Conservation (phyloP, 164 flowering plant species). For the Vitis cinerea region DNA sequence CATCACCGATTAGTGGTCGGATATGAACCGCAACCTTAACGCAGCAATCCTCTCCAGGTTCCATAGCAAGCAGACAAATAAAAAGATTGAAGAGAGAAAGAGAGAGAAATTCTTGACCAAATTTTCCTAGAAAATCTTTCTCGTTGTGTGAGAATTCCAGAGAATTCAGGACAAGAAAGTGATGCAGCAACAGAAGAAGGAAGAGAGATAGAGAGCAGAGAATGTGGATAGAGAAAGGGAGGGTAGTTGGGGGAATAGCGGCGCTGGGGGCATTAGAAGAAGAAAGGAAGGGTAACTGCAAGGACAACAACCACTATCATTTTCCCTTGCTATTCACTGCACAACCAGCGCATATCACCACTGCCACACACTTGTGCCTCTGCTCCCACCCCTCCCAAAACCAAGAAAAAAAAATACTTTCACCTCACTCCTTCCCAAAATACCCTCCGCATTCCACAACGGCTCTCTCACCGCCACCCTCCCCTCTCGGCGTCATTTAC, state of each 20-base stretch:
- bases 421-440: slow-evolving; percentile 42
- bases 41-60: slow-evolving; percentile 77
- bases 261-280: slow-evolving; percentile 6
- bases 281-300: slow-evolving; percentile 20
- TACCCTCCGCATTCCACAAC: slow-evolving; percentile 28
- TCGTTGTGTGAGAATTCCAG: slow-evolving; percentile 22
- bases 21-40: slow-evolving; percentile 95
- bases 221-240: slow-evolving; percentile 15
- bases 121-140: slow-evolving; percentile 17
- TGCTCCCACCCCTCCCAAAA: too few species aligned
- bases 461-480: slow-evolving; percentile 14
- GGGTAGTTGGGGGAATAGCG: slow-evolving; percentile 39
- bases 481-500: slow-evolving; percentile 1
- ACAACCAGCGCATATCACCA: slow-evolving; percentile 14
- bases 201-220: slow-evolving; percentile 4
- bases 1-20: slow-evolving; percentile 89
- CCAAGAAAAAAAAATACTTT: slow-evolving; percentile 24
- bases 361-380: too few species aligned
- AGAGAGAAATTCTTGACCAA: not conserved
- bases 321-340: slow-evolving; percentile 63
- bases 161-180: slow-evolving; percentile 27
- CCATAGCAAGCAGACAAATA: slow-evolving; percentile 25
- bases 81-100: not conserved
- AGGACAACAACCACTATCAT: slow-evolving; percentile 59
- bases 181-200: slow-evolving; percentile 23